Percentiles rank a stretch among this genome's conserved stretches.
Conservation (phyloP, 768 basidiomycete species). For the Lanmaoa pseudosensibilis region DNA sequence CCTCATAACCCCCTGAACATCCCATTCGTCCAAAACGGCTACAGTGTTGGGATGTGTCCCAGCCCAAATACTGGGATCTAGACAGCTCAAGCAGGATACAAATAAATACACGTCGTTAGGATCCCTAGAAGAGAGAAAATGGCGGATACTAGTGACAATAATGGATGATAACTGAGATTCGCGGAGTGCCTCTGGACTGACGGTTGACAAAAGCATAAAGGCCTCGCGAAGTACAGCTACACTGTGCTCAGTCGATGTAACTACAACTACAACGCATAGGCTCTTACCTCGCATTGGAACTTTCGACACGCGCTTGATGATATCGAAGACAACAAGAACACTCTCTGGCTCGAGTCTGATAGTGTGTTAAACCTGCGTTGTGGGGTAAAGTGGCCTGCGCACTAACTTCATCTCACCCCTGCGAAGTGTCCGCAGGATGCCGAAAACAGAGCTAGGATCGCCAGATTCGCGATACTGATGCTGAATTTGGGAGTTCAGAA, state of each 20-base stretch:
- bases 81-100: conserved; percentile 57
- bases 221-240: conserved; percentile 35
- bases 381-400: background rate
- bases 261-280: background rate
- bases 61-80: conserved; percentile 67
- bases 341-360: conserved; percentile 25
- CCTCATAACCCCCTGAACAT: conserved; percentile 72
- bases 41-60: conserved; percentile 53
- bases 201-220: conserved; percentile 33
- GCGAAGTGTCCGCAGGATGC: conserved; percentile 26
- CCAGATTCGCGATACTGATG: conserved; percentile 11
- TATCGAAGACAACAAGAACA: conserved; percentile 21
- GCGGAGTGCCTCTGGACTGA: conserved; percentile 20
- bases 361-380: background rate
- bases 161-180: conserved; percentile 16
- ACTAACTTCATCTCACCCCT: conserved; percentile 27
- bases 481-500: conserved; percentile 25
- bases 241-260: conserved; percentile 17
- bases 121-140: conserved; percentile 55
- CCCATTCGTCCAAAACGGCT: conserved; percentile 63
- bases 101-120: conserved; percentile 67
- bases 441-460: background rate
- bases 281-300: conserved; percentile 29
- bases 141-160: conserved; percentile 50
- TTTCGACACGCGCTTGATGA: conserved; percentile 26